Evolutionary conservation across 2,329 filamentous ascomycete genomes (phyloP).

Genomic region (Neonectria magnoliae): DNA sequence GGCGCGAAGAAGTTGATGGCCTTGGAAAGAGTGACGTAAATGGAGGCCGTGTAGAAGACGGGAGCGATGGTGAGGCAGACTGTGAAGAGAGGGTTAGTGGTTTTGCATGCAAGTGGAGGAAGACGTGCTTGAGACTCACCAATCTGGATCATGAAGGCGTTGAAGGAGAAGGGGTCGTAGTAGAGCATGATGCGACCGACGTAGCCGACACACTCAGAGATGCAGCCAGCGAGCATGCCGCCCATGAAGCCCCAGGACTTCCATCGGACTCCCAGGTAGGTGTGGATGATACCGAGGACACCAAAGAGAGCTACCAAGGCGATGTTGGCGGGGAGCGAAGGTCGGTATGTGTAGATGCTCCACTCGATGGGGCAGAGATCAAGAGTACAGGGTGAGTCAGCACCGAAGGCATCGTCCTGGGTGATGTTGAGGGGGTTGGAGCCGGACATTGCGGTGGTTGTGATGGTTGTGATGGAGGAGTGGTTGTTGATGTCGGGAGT

Average conservation of each 20-base stretch:
- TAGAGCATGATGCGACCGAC: constrained; percentile 66
- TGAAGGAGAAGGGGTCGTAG: constrained; percentile 66
- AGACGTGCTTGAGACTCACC: constrained; percentile 48
- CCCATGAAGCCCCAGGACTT: constrained; percentile 59
- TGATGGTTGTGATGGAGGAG: not conserved
- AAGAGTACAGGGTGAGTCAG: constrained; percentile 58
- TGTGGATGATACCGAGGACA: constrained; percentile 53
- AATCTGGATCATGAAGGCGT: constrained; percentile 73
- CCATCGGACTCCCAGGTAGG: constrained; percentile 57
- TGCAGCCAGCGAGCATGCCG: constrained; percentile 65
- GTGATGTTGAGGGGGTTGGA: constrained; percentile 32
- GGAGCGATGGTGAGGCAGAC: constrained; percentile 64
- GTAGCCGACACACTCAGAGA: constrained; percentile 71
- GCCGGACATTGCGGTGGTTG: constrained; percentile 33
- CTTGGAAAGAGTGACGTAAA: constrained; percentile 70
- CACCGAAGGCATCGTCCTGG: constrained; percentile 52
- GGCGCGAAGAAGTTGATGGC: constrained; percentile 53
- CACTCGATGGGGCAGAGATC: constrained; percentile 57
- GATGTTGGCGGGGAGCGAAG: constrained; percentile 63
- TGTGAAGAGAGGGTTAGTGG: constrained; percentile 37
- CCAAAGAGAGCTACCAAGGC: constrained; percentile 62
- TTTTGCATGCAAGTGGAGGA: too few relatives aligned
- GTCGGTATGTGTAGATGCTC: constrained; percentile 64
- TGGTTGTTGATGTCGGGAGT: not conserved
- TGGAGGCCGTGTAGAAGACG: constrained; percentile 66